Conservation (phyloP, 208 protist genomes). For the Entamoeba histolytica region DNA sequence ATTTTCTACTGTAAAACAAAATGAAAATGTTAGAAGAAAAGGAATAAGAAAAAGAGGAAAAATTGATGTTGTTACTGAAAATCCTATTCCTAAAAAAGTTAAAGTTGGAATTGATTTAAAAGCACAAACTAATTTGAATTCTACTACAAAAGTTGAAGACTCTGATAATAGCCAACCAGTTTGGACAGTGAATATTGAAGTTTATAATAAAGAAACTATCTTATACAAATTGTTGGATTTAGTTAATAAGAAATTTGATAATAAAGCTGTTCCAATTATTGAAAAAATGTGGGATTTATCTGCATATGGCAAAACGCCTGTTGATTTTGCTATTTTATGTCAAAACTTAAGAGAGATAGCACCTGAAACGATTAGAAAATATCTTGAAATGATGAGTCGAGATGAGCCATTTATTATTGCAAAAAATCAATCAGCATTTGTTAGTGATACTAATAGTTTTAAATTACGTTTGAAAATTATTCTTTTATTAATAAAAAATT, state of each 20-base stretch:
- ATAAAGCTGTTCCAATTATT: background rate
- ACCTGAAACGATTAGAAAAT: background rate
- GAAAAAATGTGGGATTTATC: background rate
- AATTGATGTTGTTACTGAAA: background rate
- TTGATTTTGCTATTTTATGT: background rate
- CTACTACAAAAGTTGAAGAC: background rate
- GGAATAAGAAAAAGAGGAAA: background rate
- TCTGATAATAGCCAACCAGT: background rate
- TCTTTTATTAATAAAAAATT: too few species aligned
- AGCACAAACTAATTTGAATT: background rate
- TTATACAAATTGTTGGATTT: background rate
- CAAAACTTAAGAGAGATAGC: background rate
- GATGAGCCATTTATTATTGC: background rate
- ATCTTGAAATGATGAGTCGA: background rate
- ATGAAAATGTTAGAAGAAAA: background rate
- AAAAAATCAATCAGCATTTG: background rate
- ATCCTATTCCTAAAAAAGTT: background rate
- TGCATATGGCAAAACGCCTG: background rate
- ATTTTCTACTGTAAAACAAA: background rate
- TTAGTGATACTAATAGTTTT: background rate
- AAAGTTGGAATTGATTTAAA: background rate
- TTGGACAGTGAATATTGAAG: background rate
- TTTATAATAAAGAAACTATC: background rate
- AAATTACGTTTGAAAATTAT: background rate
- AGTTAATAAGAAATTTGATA: background rate